Base-by-base conservation (phyloP, 2,329 filamentous ascomycete species). In the Fusarium burgessii region DNA sequence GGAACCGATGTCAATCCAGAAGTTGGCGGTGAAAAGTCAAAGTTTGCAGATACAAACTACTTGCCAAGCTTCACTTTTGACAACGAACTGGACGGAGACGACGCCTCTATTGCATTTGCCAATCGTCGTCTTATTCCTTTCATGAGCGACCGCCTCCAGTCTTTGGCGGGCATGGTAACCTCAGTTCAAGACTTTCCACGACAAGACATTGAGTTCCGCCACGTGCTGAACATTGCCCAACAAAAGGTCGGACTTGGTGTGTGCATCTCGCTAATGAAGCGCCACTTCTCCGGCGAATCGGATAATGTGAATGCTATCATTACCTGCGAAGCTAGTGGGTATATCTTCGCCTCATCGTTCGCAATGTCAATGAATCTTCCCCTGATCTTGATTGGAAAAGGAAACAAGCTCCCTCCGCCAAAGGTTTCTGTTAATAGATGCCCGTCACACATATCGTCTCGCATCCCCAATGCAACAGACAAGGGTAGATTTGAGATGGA, bases 321-420 rank as follows among this genome's bases (percentile, higher is more conserved):
- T 4, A 84, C 80, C 71, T 90, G 87, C 73, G 89, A 91, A 78
- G 82, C 82, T 1, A 89, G 89, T 46, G 87, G 89, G 25, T 86
- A 86, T 62, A 60, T 89, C 61, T 90, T 78, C 78, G 89, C 87
- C 2, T 81, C 88, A 13, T 76, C 85, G 4, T 78, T 91, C 66
- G 84, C 86, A 7, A 40, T 40, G 17, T 74, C 51, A 4, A 72
- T 86, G 47, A 60, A 79, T 41, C 36, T 84, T 13, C 85, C 82
- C 4, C 73, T 90, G 64, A 81, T 79, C 10, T 74, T 88, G 45
- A 84, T 91, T 61, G 87, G 89, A 41, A 80, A 87, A 74, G 84
- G 83, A 13, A 86, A 86, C 29, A 91, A 90, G 77, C 84, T 91
- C 0, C 89, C 89, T 0, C 85, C 86, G 11, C 89, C 88, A 0